Base-by-base conservation (phyloP, 345 rosid genomes). In the Syzygium jambos region DNA sequence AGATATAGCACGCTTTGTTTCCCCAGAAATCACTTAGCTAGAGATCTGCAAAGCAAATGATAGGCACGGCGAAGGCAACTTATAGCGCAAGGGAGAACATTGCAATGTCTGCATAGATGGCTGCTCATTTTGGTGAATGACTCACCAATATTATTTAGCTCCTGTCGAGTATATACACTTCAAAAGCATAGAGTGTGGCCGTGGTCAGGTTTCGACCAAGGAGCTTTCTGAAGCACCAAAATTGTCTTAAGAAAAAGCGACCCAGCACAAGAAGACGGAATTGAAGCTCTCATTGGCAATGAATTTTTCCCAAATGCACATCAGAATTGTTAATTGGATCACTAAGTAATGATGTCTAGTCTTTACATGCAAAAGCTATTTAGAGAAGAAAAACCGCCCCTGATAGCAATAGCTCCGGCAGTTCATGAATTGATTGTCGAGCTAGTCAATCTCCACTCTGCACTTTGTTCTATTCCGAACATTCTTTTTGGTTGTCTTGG, bases 401-500 rank as follows among this genome's bases (percentile, higher is more conserved):
- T 23, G 0, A 41, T 7, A 4, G 46, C 80, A 9, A 34, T 4
- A 34, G 49, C 49, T 73, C 25, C 46, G 13, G 3, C 27, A 6
- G 80, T 34, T 73, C 80, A 5, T 38, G 14, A 38, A 73, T 73
- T 73, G 80, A 68, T 68, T 38, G 46, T 68, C 49, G 19, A 73
- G 80, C 49, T 73, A 73, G 7, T 73, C 23, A 5, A 49, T 73
- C 27, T 73, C 80, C 80, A 73, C 80, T 10, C 49, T 19, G 80
- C 49, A 34, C 29, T 84, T 85, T 59, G 88, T 87, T 56, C 84
- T 34, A 51, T 34, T 9, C 86, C 85, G 86, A 6, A 86, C 46
- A 86, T 89, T 90, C 89, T 91, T 91, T 87, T 90, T 94, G 51
- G 87, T 86, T 87, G 87, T 93, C 92, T 90, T 93, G 21, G 89